Conservation (phyloP, 1,284 basidiomycete genomes). For the Ganoderma multipileum region DNA sequence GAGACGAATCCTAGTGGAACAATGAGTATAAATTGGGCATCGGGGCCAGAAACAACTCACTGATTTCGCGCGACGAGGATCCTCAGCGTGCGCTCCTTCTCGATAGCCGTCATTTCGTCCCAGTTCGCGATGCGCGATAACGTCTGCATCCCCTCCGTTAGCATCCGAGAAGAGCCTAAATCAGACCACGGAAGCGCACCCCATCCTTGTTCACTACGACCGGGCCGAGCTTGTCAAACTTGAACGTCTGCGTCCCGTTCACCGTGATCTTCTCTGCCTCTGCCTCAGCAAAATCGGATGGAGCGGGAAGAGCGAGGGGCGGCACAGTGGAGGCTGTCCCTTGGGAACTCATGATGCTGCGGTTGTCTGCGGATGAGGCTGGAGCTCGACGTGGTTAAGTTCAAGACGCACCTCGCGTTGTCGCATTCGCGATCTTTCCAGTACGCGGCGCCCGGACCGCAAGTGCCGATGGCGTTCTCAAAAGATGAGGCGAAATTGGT, state of each 20-base stretch:
- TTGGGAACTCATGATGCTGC: not conserved
- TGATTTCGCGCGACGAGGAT: constrained; percentile 58
- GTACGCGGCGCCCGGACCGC: not conserved
- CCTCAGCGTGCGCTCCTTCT: constrained; percentile 54
- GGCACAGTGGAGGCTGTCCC: not conserved
- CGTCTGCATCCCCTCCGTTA: constrained; percentile 43
- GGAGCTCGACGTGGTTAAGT: not conserved
- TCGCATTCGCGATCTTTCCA: not conserved
- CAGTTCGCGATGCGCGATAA: constrained; percentile 62
- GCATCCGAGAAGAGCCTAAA: too few species aligned
- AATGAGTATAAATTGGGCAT: not conserved
- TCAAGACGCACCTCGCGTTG: not conserved
- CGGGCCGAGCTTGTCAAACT: constrained; percentile 58
- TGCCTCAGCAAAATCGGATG: constrained; percentile 8
- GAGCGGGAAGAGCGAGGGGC: constrained; percentile 28
- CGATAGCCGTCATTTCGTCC: constrained; percentile 55
- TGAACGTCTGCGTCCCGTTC: constrained; percentile 39
- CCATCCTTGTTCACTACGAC: constrained; percentile 66
- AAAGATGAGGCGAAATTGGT: too few species aligned
- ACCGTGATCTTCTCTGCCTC: constrained; percentile 24
- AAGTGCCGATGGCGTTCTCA: too few species aligned
- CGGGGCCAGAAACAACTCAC: constrained; percentile 40
- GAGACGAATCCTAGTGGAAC: constrained; percentile 25
- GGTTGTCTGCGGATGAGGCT: not conserved
- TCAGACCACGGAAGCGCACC: constrained; percentile 40